phyloP scores from a whole-genome alignment of 1,284 basidiomycete genomes.

The Irpex rosettiformis region DNA sequence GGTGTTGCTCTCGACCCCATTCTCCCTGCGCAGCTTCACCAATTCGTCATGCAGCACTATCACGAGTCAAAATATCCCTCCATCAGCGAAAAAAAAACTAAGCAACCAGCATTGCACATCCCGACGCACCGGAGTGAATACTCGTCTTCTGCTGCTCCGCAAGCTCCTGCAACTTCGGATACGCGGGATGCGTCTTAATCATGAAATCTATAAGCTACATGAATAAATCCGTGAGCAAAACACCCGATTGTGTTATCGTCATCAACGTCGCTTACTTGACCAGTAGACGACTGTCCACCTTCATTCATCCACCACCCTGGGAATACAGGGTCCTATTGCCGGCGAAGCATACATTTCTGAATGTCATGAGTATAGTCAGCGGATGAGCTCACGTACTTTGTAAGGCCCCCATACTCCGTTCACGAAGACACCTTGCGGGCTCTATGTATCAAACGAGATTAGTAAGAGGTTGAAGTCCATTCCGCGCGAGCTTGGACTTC shows the following conservation, averaged over 20 bases:
- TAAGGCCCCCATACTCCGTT: slow-evolving; percentile 98
- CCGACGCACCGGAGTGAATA: slow-evolving; percentile 50
- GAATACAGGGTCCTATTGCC: slow-evolving; percentile 75
- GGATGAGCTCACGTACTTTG: slow-evolving; percentile 42
- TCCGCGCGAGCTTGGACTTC: too few species aligned
- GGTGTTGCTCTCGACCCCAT: slow-evolving; percentile 59
- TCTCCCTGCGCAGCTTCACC: slow-evolving; percentile 60
- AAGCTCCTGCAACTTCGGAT: slow-evolving; percentile 60
- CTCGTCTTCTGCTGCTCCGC: slow-evolving; percentile 52
- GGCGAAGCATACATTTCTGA: not conserved
- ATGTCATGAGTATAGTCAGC: not conserved
- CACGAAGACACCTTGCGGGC: slow-evolving; percentile 81
- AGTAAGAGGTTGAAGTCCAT: not conserved
- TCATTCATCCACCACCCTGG: slow-evolving; percentile 99
- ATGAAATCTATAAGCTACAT: slow-evolving; percentile 89
- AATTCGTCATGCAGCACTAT: slow-evolving; percentile 77
- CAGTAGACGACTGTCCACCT: slow-evolving; percentile 97
- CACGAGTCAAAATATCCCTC: slow-evolving; percentile 17
- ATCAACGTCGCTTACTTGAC: slow-evolving; percentile 57
- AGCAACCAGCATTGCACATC: not conserved
- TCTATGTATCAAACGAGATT: slow-evolving; percentile 38
- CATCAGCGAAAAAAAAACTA: slow-evolving; percentile 28
- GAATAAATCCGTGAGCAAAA: not conserved
- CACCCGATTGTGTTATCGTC: not conserved
- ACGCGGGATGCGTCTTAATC: slow-evolving; percentile 89